phyloP scores from a whole-genome alignment of 345 rosid genomes.

The Hirschfeldia incana region DNA sequence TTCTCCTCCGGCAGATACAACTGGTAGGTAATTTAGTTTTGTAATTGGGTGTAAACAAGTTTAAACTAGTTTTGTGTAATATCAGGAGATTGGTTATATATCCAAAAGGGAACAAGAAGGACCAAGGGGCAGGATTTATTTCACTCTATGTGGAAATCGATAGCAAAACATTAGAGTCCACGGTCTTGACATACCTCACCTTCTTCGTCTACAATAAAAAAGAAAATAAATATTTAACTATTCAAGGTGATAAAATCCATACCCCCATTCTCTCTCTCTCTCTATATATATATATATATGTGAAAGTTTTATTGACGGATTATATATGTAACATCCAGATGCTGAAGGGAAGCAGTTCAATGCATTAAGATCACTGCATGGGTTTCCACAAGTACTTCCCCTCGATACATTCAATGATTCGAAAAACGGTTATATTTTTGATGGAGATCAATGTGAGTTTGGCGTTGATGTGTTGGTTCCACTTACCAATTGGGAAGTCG shows the following conservation, averaged over 20 bases:
- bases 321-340: neutral
- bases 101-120: conserved; percentile 1
- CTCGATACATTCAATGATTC: neutral
- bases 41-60: neutral
- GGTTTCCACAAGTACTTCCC: neutral
- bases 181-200: neutral
- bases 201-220: conserved; percentile 13
- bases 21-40: conserved; percentile 13
- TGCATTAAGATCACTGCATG: conserved; percentile 10
- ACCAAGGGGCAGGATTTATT: neutral
- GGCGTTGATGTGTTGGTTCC: neutral
- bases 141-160: conserved; percentile 21
- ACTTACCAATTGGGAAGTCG: neutral
- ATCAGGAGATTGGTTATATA: conserved; percentile 12
- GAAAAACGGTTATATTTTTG: neutral
- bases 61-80: neutral
- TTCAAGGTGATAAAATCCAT: neutral
- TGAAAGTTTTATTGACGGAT: neutral
- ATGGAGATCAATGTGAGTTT: neutral
- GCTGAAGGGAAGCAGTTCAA: conserved; percentile 9
- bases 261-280: neutral
- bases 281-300: neutral
- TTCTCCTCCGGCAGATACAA: no score
- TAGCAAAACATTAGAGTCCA: neutral
- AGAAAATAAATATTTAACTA: conserved; percentile 5